Evolutionary conservation across 441 rosid species (phyloP).

Genomic region (Euphorbia celastroides): DNA sequence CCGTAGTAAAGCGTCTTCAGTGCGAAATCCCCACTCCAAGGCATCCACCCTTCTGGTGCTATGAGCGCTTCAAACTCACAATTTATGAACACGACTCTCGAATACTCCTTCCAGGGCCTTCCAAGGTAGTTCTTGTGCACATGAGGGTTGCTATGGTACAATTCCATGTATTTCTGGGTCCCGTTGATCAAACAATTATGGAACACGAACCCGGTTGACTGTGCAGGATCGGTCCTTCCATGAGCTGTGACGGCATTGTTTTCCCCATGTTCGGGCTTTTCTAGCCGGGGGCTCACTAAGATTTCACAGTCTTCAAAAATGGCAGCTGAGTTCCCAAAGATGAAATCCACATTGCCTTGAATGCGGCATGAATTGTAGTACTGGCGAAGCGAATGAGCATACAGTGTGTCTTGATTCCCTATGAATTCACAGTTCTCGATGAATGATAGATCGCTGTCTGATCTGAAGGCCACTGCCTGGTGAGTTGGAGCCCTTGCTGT

Average conservation of each 20-base stretch:
- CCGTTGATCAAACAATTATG: conserved; percentile 69
- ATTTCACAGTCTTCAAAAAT: conserved; percentile 62
- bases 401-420: conserved; percentile 86
- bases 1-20: conserved; percentile 76
- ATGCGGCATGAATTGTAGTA: conserved; percentile 75
- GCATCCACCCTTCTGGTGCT: conserved; percentile 71
- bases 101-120: conserved; percentile 91
- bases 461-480: conserved; percentile 93
- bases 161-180: conserved; percentile 62
- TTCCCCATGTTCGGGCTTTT: conserved; percentile 60
- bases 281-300: conserved; percentile 52
- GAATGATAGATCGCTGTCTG: conserved; percentile 72
- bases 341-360: conserved; percentile 83
- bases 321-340: conserved; percentile 83
- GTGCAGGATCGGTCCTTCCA: conserved; percentile 86
- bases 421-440: conserved; percentile 79
- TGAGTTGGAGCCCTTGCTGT: conserved; percentile 79
- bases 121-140: conserved; percentile 70
- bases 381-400: conserved; percentile 90
- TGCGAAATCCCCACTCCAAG: conserved; percentile 62
- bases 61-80: conserved; percentile 51
- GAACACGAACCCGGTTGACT: conserved; percentile 71
- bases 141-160: conserved; percentile 46
- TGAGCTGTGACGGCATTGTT: conserved; percentile 71
- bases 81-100: conserved; percentile 61